Base-by-base conservation (phyloP, 139 green algal species). In the Raphidocelis subcapitata region DNA sequence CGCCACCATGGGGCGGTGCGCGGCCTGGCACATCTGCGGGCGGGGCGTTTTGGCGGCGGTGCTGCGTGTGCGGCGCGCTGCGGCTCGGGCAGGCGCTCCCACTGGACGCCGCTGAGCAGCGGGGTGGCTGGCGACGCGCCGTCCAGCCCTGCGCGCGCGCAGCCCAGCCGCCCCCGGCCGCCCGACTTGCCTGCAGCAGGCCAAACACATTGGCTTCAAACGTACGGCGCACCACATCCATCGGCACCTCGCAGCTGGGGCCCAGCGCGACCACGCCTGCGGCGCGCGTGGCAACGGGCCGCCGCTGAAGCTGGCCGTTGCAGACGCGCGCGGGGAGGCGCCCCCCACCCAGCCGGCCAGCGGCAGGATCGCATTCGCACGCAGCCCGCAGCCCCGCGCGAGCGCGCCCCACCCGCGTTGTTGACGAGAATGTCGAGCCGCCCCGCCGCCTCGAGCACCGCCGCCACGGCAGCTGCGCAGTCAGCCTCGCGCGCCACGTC, bases 151-250 rank as follows among this genome's bases (percentile, higher is more conserved):
- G n/a, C n/a, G n/a, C n/a, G n/a, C n/a, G n/a, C n/a, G n/a, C n/a
- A n/a, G n/a, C n/a, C n/a, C n/a, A n/a, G n/a, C n/a, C n/a, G n/a
- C n/a, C n/a, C n/a, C n/a, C n/a, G n/a, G n/a, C n/a, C n/a, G n/a
- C n/a, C n/a, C n/a, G n/a, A n/a, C n/a, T n/a, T n/a, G n/a, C 69
- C 60, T 77, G 70, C 26, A 77, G 63, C 28, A 77, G 47, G 3
- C 60, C 70, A 65, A 70, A 64, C 35, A 77, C 70, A 10, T 77
- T 77, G 15, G 33, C 47, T 2, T 69, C 61, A 56, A 77, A 77
- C 1, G 31, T 23, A 0, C 15, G 1, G 49, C 33, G 57, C 5
- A 64, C 61, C 5, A 26, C n/a, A 28, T 69, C 18, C 15, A 77
- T 2, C 8, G 70, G 70, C 46, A 77, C 70, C 33, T 77, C 70